phyloP scores from a whole-genome alignment of 2,329 filamentous ascomycete species.

The Ceratocystis lukuohia region DNA sequence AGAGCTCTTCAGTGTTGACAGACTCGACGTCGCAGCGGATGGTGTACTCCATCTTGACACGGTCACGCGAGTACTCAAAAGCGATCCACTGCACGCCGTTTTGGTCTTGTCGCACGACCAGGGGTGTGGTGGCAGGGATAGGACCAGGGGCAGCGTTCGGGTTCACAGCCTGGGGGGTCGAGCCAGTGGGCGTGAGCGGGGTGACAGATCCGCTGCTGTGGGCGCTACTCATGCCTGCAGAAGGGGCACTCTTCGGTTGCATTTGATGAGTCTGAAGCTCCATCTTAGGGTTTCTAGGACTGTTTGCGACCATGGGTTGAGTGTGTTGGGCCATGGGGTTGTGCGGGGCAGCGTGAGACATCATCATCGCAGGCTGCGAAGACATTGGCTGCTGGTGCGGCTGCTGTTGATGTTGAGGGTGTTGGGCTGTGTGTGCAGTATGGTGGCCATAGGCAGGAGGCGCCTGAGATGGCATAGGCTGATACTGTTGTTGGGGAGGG shows the following conservation, averaged over 20 bases:
- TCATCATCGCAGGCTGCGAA: slow-evolving; percentile 53
- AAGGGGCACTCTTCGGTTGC: slow-evolving; percentile 36
- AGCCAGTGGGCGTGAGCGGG: slow-evolving; percentile 33
- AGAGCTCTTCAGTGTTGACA: slow-evolving; percentile 75
- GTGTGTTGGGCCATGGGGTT: slow-evolving; percentile 42
- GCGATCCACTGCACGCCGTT: slow-evolving; percentile 98
- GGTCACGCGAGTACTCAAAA: slow-evolving; percentile 92
- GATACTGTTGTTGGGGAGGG: slow-evolving; percentile 46
- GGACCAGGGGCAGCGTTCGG: slow-evolving; percentile 88
- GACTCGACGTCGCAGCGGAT: slow-evolving; percentile 97
- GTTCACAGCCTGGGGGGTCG: slow-evolving; percentile 47
- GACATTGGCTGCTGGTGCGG: slow-evolving; percentile 46
- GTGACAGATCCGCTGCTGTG: slow-evolving; percentile 25
- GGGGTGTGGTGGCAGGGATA: slow-evolving; percentile 87
- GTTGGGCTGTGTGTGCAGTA: slow-evolving; percentile 41
- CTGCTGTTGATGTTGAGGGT: slow-evolving; percentile 38
- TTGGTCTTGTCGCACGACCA: slow-evolving; percentile 86
- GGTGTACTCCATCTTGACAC: slow-evolving; percentile 99
- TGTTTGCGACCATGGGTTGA: slow-evolving; percentile 41
- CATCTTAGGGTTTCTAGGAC: slow-evolving; percentile 49
- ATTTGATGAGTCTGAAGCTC: slow-evolving; percentile 50
- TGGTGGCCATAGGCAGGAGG: slow-evolving; percentile 50
- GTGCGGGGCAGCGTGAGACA: slow-evolving; percentile 48
- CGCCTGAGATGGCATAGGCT: slow-evolving; percentile 52
- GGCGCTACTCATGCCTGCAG: slow-evolving; percentile 28